Percentiles rank a stretch among this genome's conserved stretches.
phyloP scores from a whole-genome alignment of 176 grass and related monocot genomes.

The Carex myosuroides region DNA sequence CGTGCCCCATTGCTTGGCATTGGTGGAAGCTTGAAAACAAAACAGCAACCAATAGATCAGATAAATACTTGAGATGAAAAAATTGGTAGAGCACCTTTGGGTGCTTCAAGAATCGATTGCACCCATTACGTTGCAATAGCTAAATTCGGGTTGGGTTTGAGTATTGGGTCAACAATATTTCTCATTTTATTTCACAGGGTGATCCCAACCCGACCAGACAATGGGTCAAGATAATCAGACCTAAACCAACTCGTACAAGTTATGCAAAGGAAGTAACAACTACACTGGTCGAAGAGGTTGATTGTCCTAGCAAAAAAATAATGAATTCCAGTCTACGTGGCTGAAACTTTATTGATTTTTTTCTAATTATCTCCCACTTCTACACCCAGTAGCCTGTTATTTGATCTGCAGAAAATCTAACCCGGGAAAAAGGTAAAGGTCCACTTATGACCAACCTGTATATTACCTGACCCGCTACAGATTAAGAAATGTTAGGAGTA shows the following conservation, averaged over 20 bases:
- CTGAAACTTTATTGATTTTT: not conserved
- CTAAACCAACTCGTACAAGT: not conserved
- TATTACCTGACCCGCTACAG: not conserved
- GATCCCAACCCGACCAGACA: not conserved
- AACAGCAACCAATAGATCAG: not conserved
- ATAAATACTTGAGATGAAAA: not conserved
- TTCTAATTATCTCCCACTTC: not conserved
- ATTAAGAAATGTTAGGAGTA: not conserved
- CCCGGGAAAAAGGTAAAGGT: not conserved
- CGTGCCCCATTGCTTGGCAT: not conserved
- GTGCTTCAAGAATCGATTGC: not conserved
- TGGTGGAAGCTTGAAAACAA: not conserved
- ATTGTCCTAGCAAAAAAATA: not conserved
- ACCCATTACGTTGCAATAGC: not conserved
- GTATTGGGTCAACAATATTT: not conserved
- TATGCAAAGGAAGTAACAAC: not conserved
- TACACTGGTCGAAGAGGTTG: not conserved
- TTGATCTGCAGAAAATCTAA: not conserved
- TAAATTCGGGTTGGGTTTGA: not conserved
- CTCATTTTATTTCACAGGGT: not conserved
- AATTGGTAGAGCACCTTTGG: not conserved
- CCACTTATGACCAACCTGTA: not conserved
- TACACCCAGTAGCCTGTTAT: not conserved
- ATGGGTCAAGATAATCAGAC: not conserved
- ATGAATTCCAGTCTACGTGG: not conserved